Conservation (phyloP, 1,284 basidiomycete species). For the Ganoderma lingzhi region DNA sequence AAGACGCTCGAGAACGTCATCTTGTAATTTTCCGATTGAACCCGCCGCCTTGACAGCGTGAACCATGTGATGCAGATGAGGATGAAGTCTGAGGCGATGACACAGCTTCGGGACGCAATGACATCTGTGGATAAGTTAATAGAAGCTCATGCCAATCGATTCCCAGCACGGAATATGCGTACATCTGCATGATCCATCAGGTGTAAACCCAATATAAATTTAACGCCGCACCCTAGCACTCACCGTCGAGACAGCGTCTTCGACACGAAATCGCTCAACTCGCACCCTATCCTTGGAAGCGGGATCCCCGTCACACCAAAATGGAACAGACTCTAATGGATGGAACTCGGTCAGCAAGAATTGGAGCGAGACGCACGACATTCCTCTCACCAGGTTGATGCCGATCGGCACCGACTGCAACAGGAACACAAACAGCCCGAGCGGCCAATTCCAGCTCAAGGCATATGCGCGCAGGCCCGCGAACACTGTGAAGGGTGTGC, state of each 20-base stretch:
- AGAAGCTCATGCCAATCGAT: neutral
- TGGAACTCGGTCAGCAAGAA: neutral
- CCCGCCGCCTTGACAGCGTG: neutral
- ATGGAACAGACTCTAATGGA: neutral
- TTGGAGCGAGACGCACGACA: neutral
- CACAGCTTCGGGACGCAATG: neutral
- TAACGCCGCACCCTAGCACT: neutral
- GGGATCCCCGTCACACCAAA: neutral
- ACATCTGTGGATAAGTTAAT: neutral
- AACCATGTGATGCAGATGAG: neutral
- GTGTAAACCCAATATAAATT: neutral
- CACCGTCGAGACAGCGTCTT: constrained; percentile 1
- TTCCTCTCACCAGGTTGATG: neutral
- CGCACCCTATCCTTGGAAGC: neutral
- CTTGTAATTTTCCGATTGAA: neutral
- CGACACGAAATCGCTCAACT: neutral
- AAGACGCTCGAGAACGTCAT: neutral
- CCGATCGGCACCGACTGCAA: neutral
- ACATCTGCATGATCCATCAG: neutral
- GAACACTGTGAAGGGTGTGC: neutral
- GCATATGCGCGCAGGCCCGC: neutral
- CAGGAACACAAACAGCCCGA: neutral
- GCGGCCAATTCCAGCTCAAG: neutral
- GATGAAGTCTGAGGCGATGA: neutral
- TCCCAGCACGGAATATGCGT: neutral